These are phyloP conservation scores for Trichosanthes cucumerina DNA, from an alignment of 306 rosid genomes.

Conservation along the genomic window DNA sequence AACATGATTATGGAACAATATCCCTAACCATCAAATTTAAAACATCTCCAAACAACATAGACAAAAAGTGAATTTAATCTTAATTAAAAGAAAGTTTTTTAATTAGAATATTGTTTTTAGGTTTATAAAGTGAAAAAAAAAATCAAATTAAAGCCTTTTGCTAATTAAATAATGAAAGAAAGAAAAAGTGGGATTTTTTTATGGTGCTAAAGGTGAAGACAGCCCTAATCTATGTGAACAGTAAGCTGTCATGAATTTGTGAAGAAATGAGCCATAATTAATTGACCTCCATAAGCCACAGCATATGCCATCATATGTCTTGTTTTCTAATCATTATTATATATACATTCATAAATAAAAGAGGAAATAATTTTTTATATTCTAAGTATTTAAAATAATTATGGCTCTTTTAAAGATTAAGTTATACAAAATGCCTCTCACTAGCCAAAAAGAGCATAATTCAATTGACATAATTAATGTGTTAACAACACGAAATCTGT, in stretches of 20 bases:
- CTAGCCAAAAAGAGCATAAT: too few relatives aligned
- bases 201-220: background rate
- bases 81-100: background rate
- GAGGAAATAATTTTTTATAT: too few relatives aligned
- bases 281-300: background rate
- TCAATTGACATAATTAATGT: too few relatives aligned
- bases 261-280: background rate
- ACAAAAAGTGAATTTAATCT: background rate
- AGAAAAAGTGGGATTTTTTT: background rate
- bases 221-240: background rate
- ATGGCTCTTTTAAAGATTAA: too few relatives aligned
- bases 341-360: too few relatives aligned
- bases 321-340: background rate
- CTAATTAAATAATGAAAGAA: background rate
- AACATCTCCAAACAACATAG: too few relatives aligned
- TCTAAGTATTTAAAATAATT: too few relatives aligned
- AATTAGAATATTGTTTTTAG: background rate
- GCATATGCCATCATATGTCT: background rate
- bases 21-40: too few relatives aligned
- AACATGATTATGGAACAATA: too few relatives aligned
- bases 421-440: too few relatives aligned
- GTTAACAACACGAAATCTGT: too few relatives aligned
- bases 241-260: background rate
- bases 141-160: background rate
- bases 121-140: background rate